Evolutionary conservation across 1,139 yeast genomes (phyloP), one percentile per base, ranked within the genome.

Genomic region (Yamadazyma atlantica): DNA sequence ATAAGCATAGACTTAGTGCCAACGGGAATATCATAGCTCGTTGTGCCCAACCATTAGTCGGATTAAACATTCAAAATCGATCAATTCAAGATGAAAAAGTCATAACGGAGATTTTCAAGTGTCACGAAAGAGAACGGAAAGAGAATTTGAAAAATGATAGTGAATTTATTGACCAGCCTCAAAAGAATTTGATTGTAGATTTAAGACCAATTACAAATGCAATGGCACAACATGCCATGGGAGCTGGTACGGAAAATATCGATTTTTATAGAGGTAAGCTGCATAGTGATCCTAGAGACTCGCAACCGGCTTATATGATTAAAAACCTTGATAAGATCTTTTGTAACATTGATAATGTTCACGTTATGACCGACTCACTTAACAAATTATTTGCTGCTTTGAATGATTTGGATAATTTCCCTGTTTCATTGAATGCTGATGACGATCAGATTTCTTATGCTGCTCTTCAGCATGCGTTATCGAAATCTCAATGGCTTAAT

Each of bases 171-270:
- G 62, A 38, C 57, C 76, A 70, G 43, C 73, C 75, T 0, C 75
- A 78, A 37, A 73, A 76, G 35, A 89, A 90, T 49, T 60, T 92
- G 32, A 80, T 92, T 28, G 92, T 89, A 2, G 98, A 92, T 63
- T 85, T 95, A 18, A 69, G 98, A 40, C 98, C 98, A 1, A 62
- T 89, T 10, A 85, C 97, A 0, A 92, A 92, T 60, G 97, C 98
- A 9, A 79, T 89, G 80, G 98, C 97, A 0, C 98, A 92, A 55
- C 88, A 89, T 40, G 97, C 97, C 0, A 64, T 92, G 19, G 98
- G 98, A 5, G 98, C 97, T 4, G 98, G 98, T 0, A 85, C 97
- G 0, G 98, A 92, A 55, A 84, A 78, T 49, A 86, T 89, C 73
- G 97, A 90, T 44, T 80, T 87, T 54, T 90, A 92, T 62, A 73